Base-by-base conservation (phyloP, 257 asterid species). In the Solanum clarkiae region DNA sequence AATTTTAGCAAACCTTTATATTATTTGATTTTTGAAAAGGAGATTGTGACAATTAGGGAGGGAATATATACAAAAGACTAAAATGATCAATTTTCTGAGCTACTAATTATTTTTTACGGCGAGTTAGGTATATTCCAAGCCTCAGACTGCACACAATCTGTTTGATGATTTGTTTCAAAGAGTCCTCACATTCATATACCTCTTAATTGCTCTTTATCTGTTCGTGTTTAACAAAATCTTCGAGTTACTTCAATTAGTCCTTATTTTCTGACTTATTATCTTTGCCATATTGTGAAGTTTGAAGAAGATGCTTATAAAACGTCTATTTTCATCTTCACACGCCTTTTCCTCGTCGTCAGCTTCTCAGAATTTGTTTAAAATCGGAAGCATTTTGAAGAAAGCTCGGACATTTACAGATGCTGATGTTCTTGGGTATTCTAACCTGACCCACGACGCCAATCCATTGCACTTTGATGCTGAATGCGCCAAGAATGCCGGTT, bases 391-490 rank as follows among this genome's bases (percentile, higher is more conserved):
- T 85, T 84, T 93, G 90, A 90, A 91, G 92, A 93, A 93, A 84
- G 51, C 92, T 57, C 91, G 93, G 86, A 63, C 74, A 47, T 95
- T 94, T 87, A 86, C 92, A 1, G 81, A 66, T 24, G 66, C 88
- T 1, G 97, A 96, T 85, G 87, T 94, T 72, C 26, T 86, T 11
- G 94, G 88, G 4, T 93, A 93, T 59, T 94, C 99, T 40, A 90
- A 91, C 86, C 92, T 94, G 62, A 94, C 94, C 44, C 88, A 82
- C 15, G 99, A 96, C 53, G 80, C 85, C 17, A 95, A 96, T 83
- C 99, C 96, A 6, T 86, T 96, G 88, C 99, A 95, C 85, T 95
- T 90, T 71, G 94, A 95, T 86, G 57, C 84, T 65, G 90, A 90
- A 77, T 84, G 70, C 49, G 98, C 98, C 24, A 89, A 56, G 86